These are phyloP conservation scores for Pseudocercospora cruenta DNA, from an alignment of 2,329 filamentous ascomycete genomes.

Conservation along the genomic window DNA sequence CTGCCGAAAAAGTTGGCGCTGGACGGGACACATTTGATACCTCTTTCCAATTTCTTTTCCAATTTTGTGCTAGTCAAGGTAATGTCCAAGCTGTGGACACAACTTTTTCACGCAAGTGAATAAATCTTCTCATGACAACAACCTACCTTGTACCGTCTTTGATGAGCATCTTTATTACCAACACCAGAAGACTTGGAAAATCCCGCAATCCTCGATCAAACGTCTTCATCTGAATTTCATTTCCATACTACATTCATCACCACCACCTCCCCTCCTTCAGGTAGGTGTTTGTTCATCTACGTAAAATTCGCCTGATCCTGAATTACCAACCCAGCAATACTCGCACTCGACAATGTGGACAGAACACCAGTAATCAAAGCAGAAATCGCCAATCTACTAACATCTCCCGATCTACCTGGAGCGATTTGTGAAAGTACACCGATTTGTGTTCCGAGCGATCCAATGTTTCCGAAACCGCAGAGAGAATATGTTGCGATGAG, in stretches of 20 bases:
- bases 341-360: constrained; percentile 72
- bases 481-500: constrained; percentile 86
- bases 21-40: background rate
- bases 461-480: constrained; percentile 77
- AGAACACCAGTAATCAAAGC: constrained; percentile 78
- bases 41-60: no score
- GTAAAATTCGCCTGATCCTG: constrained; percentile 50
- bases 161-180: no score
- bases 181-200: no score
- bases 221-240: no score
- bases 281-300: background rate
- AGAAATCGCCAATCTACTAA: constrained; percentile 74
- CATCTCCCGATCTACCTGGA: constrained; percentile 72
- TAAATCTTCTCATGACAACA: no score
- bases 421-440: constrained; percentile 83
- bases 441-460: constrained; percentile 85
- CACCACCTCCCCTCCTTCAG: background rate
- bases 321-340: constrained; percentile 75
- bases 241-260: background rate
- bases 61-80: no score
- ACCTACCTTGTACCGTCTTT: no score
- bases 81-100: no score
- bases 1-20: background rate
- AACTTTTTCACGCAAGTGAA: no score
- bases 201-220: no score